Conservation (phyloP, 352 stramenopile genomes). For the Hyaloperonospora brassicae region DNA sequence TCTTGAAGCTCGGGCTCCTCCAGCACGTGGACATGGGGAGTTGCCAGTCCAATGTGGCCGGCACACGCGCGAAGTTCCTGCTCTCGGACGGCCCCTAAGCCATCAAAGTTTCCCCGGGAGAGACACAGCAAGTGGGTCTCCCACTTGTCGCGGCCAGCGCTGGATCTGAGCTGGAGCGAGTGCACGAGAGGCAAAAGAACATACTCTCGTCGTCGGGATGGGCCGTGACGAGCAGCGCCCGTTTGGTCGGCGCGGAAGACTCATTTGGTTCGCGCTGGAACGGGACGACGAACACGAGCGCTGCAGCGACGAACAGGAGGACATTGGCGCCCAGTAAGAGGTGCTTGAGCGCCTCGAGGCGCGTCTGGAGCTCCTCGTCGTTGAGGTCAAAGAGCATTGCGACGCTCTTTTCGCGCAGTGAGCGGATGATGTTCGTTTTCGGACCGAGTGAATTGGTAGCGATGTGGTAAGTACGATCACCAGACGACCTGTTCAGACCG, state of each 20-base stretch:
- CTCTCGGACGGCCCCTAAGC: constrained; percentile 73
- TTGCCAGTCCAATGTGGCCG: constrained; percentile 42
- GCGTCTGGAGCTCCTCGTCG: constrained; percentile 28
- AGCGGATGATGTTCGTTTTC: constrained; percentile 2
- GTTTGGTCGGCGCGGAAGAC: constrained; percentile 21
- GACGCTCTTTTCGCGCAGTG: constrained; percentile 8
- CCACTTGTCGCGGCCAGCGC: constrained; percentile 23
- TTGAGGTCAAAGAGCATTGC: constrained; percentile 20
- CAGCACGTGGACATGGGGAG: constrained; percentile 48
- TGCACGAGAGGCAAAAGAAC: constrained; percentile 91
- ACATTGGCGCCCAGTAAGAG: constrained; percentile 49
- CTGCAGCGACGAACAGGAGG: constrained; percentile 46
- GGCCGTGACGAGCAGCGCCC: constrained; percentile 84
- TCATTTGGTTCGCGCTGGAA: not conserved
- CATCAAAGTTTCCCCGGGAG: constrained; percentile 87
- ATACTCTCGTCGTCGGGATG: constrained; percentile 96
- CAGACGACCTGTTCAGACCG: not conserved
- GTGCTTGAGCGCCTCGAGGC: constrained; percentile 53
- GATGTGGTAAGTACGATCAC: constrained; percentile 23
- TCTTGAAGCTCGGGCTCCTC: constrained; percentile 83
- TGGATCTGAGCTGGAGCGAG: constrained; percentile 26
- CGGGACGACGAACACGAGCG: constrained; percentile 26
- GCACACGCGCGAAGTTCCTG: constrained; percentile 70
- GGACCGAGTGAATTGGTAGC: constrained; percentile 10
- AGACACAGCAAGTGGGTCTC: constrained; percentile 87